A percentile compares a stretch with the other conserved stretches of the same genome.
Conservation (phyloP, 2,329 filamentous ascomycete genomes). For the Curvularia hawaiiensis region DNA sequence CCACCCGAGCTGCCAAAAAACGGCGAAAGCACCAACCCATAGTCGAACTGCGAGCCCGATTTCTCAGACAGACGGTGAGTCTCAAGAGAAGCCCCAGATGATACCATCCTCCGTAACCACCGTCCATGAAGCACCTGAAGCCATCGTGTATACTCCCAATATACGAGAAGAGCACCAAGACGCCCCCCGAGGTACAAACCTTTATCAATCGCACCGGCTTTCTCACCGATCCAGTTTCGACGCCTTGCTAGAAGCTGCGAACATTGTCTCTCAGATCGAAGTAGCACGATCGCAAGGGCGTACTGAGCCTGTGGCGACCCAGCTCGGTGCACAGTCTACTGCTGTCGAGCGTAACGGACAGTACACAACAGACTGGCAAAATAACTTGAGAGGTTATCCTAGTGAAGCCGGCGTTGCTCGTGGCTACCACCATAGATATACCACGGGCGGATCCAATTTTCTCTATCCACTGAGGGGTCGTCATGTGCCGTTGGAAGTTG, state of each 20-base stretch:
- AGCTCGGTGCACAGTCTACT: conserved; percentile 29
- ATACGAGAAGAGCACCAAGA: not conserved
- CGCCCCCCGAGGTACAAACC: not conserved
- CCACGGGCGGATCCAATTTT: conserved; percentile 1
- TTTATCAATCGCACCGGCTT: conserved; percentile 14
- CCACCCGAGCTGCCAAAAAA: conserved; percentile 35
- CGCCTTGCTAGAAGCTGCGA: conserved; percentile 32
- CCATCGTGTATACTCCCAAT: conserved; percentile 13
- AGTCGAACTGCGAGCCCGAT: not conserved
- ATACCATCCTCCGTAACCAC: conserved; percentile 25
- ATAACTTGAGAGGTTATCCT: not conserved
- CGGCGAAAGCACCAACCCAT: not conserved
- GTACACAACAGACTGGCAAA: conserved; percentile 7
- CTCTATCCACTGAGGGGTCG: not conserved
- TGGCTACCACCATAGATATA: conserved; percentile 3
- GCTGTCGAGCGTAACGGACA: conserved; percentile 21
- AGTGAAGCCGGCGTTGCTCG: not conserved
- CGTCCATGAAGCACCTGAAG: conserved; percentile 19
- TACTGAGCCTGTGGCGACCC: conserved; percentile 29
- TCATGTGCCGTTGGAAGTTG: conserved; percentile 5
- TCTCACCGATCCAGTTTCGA: conserved; percentile 24
- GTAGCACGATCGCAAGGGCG: conserved; percentile 30
- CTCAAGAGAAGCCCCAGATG: conserved; percentile 10
- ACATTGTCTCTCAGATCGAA: conserved; percentile 31
- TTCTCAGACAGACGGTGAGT: not conserved